These are phyloP conservation scores for Trichoderma arundinaceum DNA, from an alignment of 2,329 filamentous ascomycete genomes.

Conservation along the genomic window DNA sequence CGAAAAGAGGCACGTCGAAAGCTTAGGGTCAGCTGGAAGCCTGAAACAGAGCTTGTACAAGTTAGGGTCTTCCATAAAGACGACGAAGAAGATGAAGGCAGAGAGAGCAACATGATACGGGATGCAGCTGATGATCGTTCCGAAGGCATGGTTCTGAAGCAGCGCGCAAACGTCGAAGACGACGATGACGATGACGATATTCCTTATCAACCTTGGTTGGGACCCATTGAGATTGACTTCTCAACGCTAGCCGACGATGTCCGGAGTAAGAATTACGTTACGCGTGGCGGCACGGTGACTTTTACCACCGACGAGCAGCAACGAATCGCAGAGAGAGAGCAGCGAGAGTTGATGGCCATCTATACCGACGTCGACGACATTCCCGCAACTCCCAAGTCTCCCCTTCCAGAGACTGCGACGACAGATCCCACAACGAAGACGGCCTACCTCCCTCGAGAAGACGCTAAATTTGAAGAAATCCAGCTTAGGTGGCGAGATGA, in stretches of 20 bases:
- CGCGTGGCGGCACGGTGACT: conserved; percentile 57
- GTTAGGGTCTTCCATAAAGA: conserved; percentile 75
- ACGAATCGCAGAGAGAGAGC: conserved; percentile 62
- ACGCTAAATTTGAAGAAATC: conserved; percentile 54
- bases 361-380: conserved; percentile 62
- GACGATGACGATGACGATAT: conserved; percentile 66
- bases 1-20: conserved; percentile 75
- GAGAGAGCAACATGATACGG: conserved; percentile 69
- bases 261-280: conserved; percentile 57
- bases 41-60: conserved; percentile 68
- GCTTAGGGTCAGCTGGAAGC: conserved; percentile 73
- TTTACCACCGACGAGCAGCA: conserved; percentile 63
- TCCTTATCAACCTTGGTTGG: conserved; percentile 59
- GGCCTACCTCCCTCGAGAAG: conserved; percentile 48
- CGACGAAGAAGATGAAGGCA: conserved; percentile 70
- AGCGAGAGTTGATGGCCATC: conserved; percentile 65
- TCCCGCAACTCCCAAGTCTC: conserved; percentile 62
- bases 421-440: conserved; percentile 39
- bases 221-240: conserved; percentile 56
- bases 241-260: conserved; percentile 52
- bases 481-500: conserved; percentile 57
- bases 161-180: conserved; percentile 53
- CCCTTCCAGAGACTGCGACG: conserved; percentile 45
- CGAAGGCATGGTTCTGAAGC: conserved; percentile 72
- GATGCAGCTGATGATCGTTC: conserved; percentile 75